Evolutionary conservation across 768 basidiomycete genomes (phyloP).

Genomic region (Naganishia friedmannii): DNA sequence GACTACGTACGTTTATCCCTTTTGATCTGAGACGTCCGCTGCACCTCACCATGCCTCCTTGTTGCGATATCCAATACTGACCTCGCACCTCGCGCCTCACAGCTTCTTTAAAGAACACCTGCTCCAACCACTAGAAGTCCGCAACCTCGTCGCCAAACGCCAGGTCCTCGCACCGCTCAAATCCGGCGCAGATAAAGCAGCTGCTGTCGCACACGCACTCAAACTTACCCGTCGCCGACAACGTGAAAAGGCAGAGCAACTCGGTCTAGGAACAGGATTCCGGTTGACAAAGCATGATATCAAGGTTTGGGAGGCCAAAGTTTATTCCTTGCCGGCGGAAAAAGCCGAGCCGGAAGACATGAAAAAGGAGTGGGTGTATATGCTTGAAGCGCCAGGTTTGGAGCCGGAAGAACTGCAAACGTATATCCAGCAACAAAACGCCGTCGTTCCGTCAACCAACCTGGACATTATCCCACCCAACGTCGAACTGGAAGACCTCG

Average conservation of each 20-base stretch:
- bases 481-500: constrained; percentile 15
- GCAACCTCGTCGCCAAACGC: constrained; percentile 37
- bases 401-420: constrained; percentile 22
- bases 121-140: constrained; percentile 38
- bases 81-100: neutral
- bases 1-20: too few relatives aligned
- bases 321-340: constrained; percentile 20
- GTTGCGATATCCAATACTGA: neutral
- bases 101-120: constrained; percentile 40
- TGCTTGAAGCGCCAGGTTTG: constrained; percentile 2
- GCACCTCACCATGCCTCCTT: too few relatives aligned
- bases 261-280: constrained; percentile 30
- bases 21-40: too few relatives aligned
- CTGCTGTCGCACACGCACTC: constrained; percentile 33
- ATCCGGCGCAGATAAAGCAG: constrained; percentile 36
- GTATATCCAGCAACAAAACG: neutral
- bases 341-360: constrained; percentile 14
- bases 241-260: constrained; percentile 23
- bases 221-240: constrained; percentile 32
- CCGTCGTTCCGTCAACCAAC: neutral
- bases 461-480: neutral
- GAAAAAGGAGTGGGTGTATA: constrained; percentile 29
- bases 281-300: constrained; percentile 27
- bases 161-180: constrained; percentile 30
- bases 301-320: constrained; percentile 24